phyloP scores from a whole-genome alignment of 495 filamentous ascomycete genomes.

The Hyaloscypha hepaticicola region DNA sequence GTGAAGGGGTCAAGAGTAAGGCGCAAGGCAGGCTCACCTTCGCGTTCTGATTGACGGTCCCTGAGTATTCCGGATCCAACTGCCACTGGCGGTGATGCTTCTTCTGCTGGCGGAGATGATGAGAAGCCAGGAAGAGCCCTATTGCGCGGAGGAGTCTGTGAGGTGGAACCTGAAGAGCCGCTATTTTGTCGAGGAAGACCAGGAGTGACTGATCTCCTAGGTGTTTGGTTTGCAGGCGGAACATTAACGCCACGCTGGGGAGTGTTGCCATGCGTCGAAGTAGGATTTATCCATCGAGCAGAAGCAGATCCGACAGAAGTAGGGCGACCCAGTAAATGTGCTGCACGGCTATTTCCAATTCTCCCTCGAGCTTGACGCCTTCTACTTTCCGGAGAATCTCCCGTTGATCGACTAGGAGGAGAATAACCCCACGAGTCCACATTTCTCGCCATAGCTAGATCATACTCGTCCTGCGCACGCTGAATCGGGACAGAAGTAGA shows the following conservation, averaged over 20 bases:
- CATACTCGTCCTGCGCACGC: conserved; percentile 21
- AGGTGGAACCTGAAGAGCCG: neutral
- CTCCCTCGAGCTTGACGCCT: conserved; percentile 26
- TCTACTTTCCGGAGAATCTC: conserved; percentile 22
- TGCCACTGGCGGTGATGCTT: conserved; percentile 24
- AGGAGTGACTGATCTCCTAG: conserved; percentile 22
- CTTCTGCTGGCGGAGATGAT: conserved; percentile 14
- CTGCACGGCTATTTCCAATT: conserved; percentile 14
- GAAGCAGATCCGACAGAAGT: conserved; percentile 28
- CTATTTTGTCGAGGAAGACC: conserved; percentile 9
- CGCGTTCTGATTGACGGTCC: neutral
- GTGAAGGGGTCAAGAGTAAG: conserved; percentile 8
- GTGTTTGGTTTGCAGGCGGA: conserved; percentile 1
- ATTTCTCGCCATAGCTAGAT: conserved; percentile 7
- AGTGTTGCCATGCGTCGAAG: conserved; percentile 5
- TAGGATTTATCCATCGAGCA: conserved; percentile 12
- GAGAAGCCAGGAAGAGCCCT: neutral
- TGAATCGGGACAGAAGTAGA: neutral
- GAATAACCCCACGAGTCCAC: conserved; percentile 21
- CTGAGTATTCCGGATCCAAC: conserved; percentile 23
- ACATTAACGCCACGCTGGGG: conserved; percentile 5
- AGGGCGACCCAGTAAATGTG: conserved; percentile 18
- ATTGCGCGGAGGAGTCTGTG: conserved; percentile 11
- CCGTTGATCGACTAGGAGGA: conserved; percentile 10
- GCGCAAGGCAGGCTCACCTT: conserved; percentile 3